Conservation (phyloP, 805 yeast genomes). For the Maudiozyma pseudohumilis region DNA sequence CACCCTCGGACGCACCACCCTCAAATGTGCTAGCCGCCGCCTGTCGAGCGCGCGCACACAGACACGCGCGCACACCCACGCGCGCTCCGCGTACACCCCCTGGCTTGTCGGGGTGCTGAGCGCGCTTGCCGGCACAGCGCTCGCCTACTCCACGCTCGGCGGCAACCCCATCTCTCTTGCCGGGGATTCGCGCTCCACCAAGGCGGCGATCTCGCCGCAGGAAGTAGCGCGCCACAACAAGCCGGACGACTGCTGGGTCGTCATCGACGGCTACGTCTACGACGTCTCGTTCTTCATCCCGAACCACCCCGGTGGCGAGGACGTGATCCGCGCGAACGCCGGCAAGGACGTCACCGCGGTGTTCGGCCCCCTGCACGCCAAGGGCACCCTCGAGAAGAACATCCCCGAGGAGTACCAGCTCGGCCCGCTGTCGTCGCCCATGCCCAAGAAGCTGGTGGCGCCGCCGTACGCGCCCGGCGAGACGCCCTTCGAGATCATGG, state of each 20-base stretch:
- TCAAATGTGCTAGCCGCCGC: too few relatives aligned
- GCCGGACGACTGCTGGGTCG: constrained; percentile 76
- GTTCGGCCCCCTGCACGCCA: constrained; percentile 84
- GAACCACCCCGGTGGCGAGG: constrained; percentile 74
- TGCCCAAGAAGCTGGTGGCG: constrained; percentile 24
- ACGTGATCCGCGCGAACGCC: constrained; percentile 70
- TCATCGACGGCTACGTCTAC: constrained; percentile 68
- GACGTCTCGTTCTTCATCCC: constrained; percentile 65
- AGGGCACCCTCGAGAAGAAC: constrained; percentile 65
- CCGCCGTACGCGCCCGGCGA: constrained; percentile 29
- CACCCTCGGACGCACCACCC: too few relatives aligned
- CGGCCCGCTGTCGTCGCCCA: constrained; percentile 39
- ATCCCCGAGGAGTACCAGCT: constrained; percentile 50
- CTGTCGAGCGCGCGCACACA: too few relatives aligned
- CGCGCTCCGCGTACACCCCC: too few relatives aligned
- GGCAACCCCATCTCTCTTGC: too few relatives aligned
- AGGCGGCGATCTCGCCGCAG: constrained; percentile 21
- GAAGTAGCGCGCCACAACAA: constrained; percentile 63
- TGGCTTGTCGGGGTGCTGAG: too few relatives aligned
- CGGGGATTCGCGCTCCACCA: neutral
- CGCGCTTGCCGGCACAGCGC: too few relatives aligned
- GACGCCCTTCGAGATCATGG: constrained; percentile 23
- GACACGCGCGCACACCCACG: too few relatives aligned
- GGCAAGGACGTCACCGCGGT: constrained; percentile 76
- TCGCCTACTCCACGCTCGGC: too few relatives aligned